Base-by-base conservation (phyloP, 2,329 filamentous ascomycete genomes). In the Stagonosporopsis chrysanthemi region DNA sequence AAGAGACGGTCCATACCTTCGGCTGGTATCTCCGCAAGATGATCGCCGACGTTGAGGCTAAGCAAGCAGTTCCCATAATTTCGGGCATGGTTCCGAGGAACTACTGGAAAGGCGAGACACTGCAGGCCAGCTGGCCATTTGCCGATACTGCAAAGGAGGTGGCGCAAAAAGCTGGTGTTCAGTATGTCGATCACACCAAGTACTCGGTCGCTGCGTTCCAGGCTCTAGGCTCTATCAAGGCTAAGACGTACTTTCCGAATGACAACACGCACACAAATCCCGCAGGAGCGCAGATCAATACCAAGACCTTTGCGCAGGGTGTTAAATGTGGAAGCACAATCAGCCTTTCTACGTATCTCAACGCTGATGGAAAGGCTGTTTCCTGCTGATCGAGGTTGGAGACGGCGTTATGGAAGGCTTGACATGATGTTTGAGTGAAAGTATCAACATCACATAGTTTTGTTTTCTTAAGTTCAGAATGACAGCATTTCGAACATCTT, bases 261-360 rank as follows among this genome's bases (percentile, higher is more conserved):
- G 40, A 42, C 8, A 42, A 42, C 14, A 42, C 40, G 40, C 40
- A 42, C 14, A 42, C 40, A 19, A 42, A 42, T n/a, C 40, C 40
- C 11, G 40, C 40, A 4, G 40, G 40, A 3, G 40, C 40, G 40
- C 14, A n/a, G 40, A 24, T 42, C 23, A 42, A 42, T 15, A 26
- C 40, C 7, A 24, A 42, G 40, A 26, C 40, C 1, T 42, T 42
- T 26, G 40, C 23, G 40, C 22, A 24, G 12, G 22, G 11, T 24
- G 40, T 42, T 14, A 42, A 42, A 23, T 42, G 40, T 24, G 40
- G 40, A 15, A 26, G 40, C 33, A 36, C 17, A 23, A 42, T 24
- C 15, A n/a, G 22, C 3, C 40, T 42, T 17, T 23, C 40, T n/a
- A 14, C 40, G 2, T 42, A 42, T n/a, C 23, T 42, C 22, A 42